These are phyloP conservation scores for Lentinus brumalis DNA, from an alignment of 768 basidiomycete genomes.

Conservation along the genomic window DNA sequence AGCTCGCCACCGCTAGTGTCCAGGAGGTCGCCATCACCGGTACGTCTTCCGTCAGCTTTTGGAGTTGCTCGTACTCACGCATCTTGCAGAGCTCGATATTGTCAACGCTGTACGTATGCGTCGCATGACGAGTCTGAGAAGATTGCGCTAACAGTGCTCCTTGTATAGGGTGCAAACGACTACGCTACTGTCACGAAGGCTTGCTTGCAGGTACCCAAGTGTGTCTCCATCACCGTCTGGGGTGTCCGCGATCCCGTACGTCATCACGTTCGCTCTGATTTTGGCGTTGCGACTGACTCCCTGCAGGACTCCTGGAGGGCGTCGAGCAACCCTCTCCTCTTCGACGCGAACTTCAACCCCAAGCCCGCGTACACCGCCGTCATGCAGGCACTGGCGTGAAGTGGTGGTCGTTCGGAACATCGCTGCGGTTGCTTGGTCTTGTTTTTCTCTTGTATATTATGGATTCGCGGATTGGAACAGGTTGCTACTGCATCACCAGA, in stretches of 20 bases:
- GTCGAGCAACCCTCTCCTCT: slow-evolving; percentile 45
- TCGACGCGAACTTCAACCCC: slow-evolving; percentile 47
- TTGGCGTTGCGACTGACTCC: not conserved
- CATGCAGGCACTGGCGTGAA: slow-evolving; percentile 28
- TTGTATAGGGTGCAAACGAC: slow-evolving; percentile 36
- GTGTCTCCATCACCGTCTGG: slow-evolving; percentile 53
- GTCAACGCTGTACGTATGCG: slow-evolving; percentile 29
- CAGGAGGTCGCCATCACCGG: slow-evolving; percentile 51
- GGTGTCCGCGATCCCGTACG: slow-evolving; percentile 47
- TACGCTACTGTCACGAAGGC: slow-evolving; percentile 48
- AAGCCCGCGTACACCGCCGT: slow-evolving; percentile 41
- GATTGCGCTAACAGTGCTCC: not conserved
- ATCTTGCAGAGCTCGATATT: slow-evolving; percentile 26
- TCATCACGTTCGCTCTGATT: not conserved
- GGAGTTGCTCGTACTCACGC: not conserved
- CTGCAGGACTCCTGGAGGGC: slow-evolving; percentile 49
- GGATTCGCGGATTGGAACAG: not conserved
- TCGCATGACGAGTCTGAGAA: not conserved
- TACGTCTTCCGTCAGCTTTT: slow-evolving; percentile 14
- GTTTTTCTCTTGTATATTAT: not conserved
- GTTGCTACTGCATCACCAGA: not conserved
- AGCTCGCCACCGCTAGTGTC: slow-evolving; percentile 43
- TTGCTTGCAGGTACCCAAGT: slow-evolving; percentile 42
- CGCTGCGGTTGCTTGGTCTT: not conserved
- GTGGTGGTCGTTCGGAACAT: not conserved